Evolutionary conservation across 2,329 filamentous ascomycete species (phyloP), one percentile per base, ranked within the genome.

Genomic region (Clonostachys rosea): DNA sequence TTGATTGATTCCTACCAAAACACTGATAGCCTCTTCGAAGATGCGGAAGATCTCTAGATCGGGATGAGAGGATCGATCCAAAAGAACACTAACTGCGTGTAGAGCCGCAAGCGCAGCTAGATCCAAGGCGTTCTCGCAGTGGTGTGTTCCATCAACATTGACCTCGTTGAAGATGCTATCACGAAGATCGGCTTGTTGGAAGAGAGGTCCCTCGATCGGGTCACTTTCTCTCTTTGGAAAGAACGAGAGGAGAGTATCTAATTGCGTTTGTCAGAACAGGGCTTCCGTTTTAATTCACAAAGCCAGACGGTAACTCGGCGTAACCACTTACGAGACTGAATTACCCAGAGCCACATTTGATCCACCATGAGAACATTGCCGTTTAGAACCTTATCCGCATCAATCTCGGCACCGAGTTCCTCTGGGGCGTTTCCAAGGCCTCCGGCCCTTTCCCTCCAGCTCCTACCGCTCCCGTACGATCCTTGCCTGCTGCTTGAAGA

Each of bases 321-420:
- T 30, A 8, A 30, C 40, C 8, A 30, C 73, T 62, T 57, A 78
- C 75, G 73, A 14, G 66, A 74, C 47, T 79, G 70, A n/a, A 81
- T 68, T 0, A 70, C 73, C 77, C 77, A 81, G 0, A 85, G 59
- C 82, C 82, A 86, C 2, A 86, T 59, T 54, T 86, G 81, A 49
- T 86, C 83, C 0, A 86, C 78, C 79, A 86, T 85, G n/a, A 86
- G 59, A 4, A 81, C 70, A 37, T 84, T 83, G 0, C 80, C 78
- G 24, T 79, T 71, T 3, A 74, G 57, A 3, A 78, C 60, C 20
- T 64, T 62, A 1, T 63, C 56, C 17, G 64, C 62, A 1, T 62
- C 54, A 6, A 66, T 62, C 1, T 63, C 47, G 0, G 64, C 60
- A n/a, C 36, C 11, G 14, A 6, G 14, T 10, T 67, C 63, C 1